These are phyloP conservation scores for Leishmania martiniquensis DNA, from an alignment of 208 protist species.

Conservation along the genomic window DNA sequence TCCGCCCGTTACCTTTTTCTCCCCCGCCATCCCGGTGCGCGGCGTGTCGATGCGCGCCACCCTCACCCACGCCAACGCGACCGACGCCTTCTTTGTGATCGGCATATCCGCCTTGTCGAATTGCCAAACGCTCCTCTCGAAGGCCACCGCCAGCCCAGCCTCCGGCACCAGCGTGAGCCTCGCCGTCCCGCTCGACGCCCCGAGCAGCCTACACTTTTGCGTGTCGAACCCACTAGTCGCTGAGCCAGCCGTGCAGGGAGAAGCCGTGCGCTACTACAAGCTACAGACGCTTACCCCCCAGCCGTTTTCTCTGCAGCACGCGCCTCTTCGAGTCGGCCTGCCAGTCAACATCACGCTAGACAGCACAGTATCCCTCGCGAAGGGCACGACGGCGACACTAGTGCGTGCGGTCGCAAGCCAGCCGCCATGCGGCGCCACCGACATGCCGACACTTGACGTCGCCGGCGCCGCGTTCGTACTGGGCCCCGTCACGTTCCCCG, in stretches of 20 bases:
- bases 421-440: not conserved
- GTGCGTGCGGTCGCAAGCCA: not conserved
- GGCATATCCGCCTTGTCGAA: not conserved
- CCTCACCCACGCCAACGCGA: slow-evolving; percentile 4
- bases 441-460: slow-evolving; percentile 10
- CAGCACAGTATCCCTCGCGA: not conserved
- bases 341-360: slow-evolving; percentile 15
- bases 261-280: slow-evolving; percentile 1
- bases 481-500: slow-evolving; percentile 27
- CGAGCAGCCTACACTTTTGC: not conserved
- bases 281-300: not conserved
- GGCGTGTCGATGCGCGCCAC: not conserved
- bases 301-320: not conserved
- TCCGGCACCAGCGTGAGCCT: not conserved
- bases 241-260: not conserved
- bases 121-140: not conserved
- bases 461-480: slow-evolving; percentile 2
- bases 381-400: slow-evolving; percentile 10
- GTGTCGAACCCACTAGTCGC: slow-evolving; percentile 12
- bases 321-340: not conserved
- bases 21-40: slow-evolving; percentile 20
- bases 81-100: not conserved
- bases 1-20: slow-evolving; percentile 26
- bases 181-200: not conserved
- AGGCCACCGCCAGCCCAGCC: slow-evolving; percentile 1